These are phyloP conservation scores for Yamadazyma triangularis DNA, from an alignment of 1,139 yeast genomes.

Conservation along the genomic window DNA sequence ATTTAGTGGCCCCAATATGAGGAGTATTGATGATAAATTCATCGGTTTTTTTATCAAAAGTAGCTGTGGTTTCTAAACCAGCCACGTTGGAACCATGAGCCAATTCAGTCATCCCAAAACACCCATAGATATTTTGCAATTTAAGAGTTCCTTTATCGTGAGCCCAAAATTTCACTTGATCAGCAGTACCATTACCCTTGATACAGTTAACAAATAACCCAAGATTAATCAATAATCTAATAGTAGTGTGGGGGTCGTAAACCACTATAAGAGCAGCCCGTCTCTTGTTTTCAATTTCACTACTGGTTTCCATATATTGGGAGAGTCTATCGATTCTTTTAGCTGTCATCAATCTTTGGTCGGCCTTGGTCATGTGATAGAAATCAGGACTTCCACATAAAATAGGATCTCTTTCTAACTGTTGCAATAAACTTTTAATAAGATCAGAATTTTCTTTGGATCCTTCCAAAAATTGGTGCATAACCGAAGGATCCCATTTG, in stretches of 20 bases:
- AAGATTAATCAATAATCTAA: conserved; percentile 47
- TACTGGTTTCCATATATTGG: conserved; percentile 41
- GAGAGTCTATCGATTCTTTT: conserved; percentile 39
- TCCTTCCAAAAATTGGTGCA: conserved; percentile 49
- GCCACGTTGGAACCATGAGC: conserved; percentile 96
- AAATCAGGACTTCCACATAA: conserved; percentile 32
- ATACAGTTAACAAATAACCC: conserved; percentile 47
- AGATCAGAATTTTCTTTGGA: conserved; percentile 30
- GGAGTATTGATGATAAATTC: conserved; percentile 81
- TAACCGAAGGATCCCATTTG: conserved; percentile 35
- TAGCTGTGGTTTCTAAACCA: conserved; percentile 87
- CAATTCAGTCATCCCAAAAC: conserved; percentile 92
- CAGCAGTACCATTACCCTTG: conserved; percentile 49
- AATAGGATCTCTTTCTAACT: conserved; percentile 49
- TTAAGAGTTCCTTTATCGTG: conserved; percentile 63
- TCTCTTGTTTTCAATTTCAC: conserved; percentile 30
- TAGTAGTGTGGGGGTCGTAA: conserved; percentile 47
- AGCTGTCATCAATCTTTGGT: conserved; percentile 44
- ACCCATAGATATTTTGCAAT: conserved; percentile 72
- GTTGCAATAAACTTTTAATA: conserved; percentile 33
- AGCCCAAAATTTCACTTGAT: conserved; percentile 69
- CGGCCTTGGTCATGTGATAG: conserved; percentile 36
- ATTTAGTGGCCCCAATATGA: conserved; percentile 85
- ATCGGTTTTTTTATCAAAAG: conserved; percentile 61
- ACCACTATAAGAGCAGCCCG: conserved; percentile 40